Conservation (phyloP, 2,329 filamentous ascomycete genomes). For the Exophiala sideris region DNA sequence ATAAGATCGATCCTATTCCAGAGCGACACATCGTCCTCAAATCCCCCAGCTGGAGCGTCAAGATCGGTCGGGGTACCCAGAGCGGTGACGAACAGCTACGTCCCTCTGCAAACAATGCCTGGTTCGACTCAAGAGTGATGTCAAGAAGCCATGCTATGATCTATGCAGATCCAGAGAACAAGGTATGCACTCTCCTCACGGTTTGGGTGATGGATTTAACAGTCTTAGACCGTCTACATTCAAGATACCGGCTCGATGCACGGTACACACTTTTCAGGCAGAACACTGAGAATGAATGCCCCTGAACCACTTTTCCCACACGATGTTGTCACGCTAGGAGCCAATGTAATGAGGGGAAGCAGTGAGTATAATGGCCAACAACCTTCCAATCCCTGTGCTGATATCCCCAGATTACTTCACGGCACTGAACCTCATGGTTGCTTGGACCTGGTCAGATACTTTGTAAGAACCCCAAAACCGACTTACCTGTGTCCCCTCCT, state of each 20-base stretch:
- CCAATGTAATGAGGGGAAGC: constrained; percentile 47
- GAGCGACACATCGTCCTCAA: constrained; percentile 36
- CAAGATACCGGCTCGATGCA: constrained; percentile 60
- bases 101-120: constrained; percentile 39
- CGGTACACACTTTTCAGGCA: constrained; percentile 56
- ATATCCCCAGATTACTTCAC: constrained; percentile 12
- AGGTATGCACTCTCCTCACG: constrained; percentile 5
- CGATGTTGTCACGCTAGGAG: constrained; percentile 47
- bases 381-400: neutral
- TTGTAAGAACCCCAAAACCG: constrained; percentile 17
- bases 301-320: constrained; percentile 34
- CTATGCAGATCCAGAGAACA: constrained; percentile 24
- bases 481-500: neutral
- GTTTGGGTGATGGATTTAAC: constrained; percentile 16
- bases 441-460: constrained; percentile 32
- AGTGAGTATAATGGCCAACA: constrained; percentile 9
- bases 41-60: constrained; percentile 29
- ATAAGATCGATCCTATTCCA: constrained; percentile 28
- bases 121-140: constrained; percentile 48
- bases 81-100: constrained; percentile 33
- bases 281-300: constrained; percentile 35
- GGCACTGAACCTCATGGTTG: constrained; percentile 32
- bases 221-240: constrained; percentile 44
- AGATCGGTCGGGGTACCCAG: constrained; percentile 43
- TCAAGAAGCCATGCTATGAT: constrained; percentile 46